phyloP scores from a whole-genome alignment of 805 yeast genomes.

The Cyberlindnera bimundalis region DNA sequence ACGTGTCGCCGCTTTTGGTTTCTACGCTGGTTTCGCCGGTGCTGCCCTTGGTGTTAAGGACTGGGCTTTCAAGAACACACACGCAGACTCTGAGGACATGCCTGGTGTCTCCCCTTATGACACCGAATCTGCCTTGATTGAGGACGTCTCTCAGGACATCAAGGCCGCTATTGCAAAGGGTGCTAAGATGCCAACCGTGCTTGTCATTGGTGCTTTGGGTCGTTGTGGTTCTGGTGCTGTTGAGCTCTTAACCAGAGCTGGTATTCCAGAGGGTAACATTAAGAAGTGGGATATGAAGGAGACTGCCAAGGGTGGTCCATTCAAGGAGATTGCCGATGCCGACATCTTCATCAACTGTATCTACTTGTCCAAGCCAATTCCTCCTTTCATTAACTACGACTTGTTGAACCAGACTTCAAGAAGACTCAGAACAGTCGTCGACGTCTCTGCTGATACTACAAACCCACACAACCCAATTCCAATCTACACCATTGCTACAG shows the following conservation, averaged over 20 bases:
- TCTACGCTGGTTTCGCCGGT: constrained; percentile 99
- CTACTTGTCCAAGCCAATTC: constrained; percentile 87
- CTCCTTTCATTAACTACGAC: constrained; percentile 80
- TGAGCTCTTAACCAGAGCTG: constrained; percentile 75
- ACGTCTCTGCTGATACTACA: constrained; percentile 98
- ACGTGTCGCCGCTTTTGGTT: constrained; percentile 99
- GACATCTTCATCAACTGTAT: constrained; percentile 96
- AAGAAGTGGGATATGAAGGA: constrained; percentile 96
- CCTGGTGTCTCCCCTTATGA: constrained; percentile 81
- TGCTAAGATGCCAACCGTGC: constrained; percentile 68
- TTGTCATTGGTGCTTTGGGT: constrained; percentile 96
- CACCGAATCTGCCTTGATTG: constrained; percentile 70
- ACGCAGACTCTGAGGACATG: constrained; percentile 62
- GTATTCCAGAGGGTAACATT: constrained; percentile 82
- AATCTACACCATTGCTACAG: constrained; percentile 85
- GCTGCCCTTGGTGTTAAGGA: constrained; percentile 94
- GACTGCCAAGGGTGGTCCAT: constrained; percentile 97
- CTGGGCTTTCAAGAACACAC: constrained; percentile 89
- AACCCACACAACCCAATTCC: constrained; percentile 98
- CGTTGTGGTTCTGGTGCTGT: constrained; percentile 98
- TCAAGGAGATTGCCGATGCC: constrained; percentile 78
- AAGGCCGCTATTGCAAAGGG: constrained; percentile 56
- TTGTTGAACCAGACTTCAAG: constrained; percentile 64
- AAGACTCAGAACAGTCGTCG: constrained; percentile 87
- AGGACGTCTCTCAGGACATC: constrained; percentile 62